Conservation (phyloP, 768 basidiomycete species). For the Lentinula edodes region DNA sequence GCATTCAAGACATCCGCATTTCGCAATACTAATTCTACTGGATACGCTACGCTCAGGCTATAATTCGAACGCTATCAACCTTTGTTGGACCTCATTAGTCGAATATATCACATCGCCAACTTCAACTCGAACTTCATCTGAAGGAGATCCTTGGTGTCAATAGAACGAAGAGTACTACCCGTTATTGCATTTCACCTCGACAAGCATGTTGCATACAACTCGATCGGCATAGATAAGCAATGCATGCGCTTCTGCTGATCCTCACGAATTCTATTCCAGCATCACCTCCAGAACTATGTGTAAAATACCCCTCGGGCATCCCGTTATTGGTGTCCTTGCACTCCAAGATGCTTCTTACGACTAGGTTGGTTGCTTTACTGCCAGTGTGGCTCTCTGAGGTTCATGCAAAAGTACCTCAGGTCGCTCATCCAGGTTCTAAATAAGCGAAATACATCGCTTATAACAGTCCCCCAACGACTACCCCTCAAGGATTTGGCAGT, state of each 20-base stretch:
- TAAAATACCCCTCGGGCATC: not conserved
- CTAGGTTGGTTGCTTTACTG: not conserved
- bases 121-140: too few species aligned
- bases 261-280: not conserved
- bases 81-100: too few species aligned
- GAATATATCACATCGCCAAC: too few species aligned
- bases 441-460: not conserved
- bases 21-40: too few species aligned
- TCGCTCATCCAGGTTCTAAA: not conserved
- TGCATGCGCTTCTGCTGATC: not conserved
- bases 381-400: not conserved
- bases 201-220: not conserved
- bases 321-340: not conserved
- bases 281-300: not conserved
- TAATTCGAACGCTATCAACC: too few species aligned
- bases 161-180: not conserved
- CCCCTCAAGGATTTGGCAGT: not conserved
- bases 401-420: not conserved
- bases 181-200: not conserved
- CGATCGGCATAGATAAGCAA: not conserved
- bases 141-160: too few species aligned
- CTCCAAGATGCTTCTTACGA: not conserved
- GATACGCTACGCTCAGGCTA: too few species aligned
- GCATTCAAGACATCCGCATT: too few species aligned
- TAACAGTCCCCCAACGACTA: not conserved